Percentiles rank a stretch among this genome's conserved stretches.
Conservation (phyloP, 2,329 filamentous ascomycete species). For the Exserohilum rostratum region DNA sequence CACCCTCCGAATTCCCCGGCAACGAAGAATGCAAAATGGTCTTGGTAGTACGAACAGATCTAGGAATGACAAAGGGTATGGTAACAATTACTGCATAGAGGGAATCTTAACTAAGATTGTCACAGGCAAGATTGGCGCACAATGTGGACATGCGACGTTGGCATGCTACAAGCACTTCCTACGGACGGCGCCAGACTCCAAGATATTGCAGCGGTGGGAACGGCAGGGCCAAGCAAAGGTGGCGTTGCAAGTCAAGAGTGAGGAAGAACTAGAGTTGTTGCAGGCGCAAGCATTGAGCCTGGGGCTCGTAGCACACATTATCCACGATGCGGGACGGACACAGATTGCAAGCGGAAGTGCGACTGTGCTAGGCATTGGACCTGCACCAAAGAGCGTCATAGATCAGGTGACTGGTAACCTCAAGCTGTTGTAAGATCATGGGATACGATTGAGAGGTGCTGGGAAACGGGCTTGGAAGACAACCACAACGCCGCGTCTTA, state of each 20-base stretch:
- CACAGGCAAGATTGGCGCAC: conserved; percentile 92
- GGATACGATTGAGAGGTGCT: background rate
- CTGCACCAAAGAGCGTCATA: conserved; percentile 82
- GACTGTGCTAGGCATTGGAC: conserved; percentile 79
- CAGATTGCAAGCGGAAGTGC: conserved; percentile 94
- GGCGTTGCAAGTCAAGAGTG: conserved; percentile 83
- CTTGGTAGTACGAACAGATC: conserved; percentile 86
- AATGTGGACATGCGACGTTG: conserved; percentile 93
- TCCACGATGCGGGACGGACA: conserved; percentile 93
- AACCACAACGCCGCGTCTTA: background rate
- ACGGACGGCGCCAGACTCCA: conserved; percentile 59
- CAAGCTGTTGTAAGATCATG: conserved; percentile 70
- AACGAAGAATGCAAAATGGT: conserved; percentile 92
- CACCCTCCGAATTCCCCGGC: conserved; percentile 54
- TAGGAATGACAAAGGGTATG: conserved; percentile 95
- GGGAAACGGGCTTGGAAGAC: background rate
- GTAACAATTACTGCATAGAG: background rate
- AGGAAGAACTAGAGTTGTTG: conserved; percentile 77
- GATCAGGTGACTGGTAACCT: conserved; percentile 84
- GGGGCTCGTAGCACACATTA: conserved; percentile 85
- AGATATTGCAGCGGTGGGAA: conserved; percentile 84
- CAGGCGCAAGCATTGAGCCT: conserved; percentile 81
- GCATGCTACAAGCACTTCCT: conserved; percentile 91
- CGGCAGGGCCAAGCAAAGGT: conserved; percentile 87
- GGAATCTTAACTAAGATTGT: background rate